phyloP scores from a whole-genome alignment of 352 stramenopile species.

The Globisporangium radiosum region DNA sequence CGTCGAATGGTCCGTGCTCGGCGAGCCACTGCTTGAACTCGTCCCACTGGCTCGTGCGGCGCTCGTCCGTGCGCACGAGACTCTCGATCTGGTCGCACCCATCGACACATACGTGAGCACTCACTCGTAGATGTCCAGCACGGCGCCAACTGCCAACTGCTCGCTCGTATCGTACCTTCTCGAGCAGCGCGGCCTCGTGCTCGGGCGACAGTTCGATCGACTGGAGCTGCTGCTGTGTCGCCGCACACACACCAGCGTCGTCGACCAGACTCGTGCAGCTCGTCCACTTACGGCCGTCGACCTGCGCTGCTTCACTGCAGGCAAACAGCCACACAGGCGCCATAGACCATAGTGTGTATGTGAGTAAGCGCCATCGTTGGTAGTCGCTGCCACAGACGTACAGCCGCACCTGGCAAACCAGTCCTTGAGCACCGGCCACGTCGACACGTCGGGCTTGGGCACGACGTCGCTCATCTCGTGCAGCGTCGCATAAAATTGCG shows the following conservation, averaged over 20 bases:
- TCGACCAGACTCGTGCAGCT: slow-evolving; percentile 47
- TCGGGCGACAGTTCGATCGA: slow-evolving; percentile 58
- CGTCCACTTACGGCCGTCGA: slow-evolving; percentile 53
- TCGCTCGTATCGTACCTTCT: slow-evolving; percentile 35
- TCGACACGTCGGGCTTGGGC: slow-evolving; percentile 29
- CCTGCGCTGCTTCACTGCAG: slow-evolving; percentile 46
- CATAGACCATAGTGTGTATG: background rate
- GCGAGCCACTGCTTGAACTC: slow-evolving; percentile 80
- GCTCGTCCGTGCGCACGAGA: slow-evolving; percentile 71
- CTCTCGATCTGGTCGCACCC: slow-evolving; percentile 48
- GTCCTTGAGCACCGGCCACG: slow-evolving; percentile 58
- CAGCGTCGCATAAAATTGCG: slow-evolving; percentile 53
- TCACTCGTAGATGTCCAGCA: no score
- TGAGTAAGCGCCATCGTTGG: background rate
- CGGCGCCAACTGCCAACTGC: no score
- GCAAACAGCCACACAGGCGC: background rate
- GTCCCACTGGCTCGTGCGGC: slow-evolving; percentile 65
- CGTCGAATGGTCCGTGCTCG: slow-evolving; percentile 76
- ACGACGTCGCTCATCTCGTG: slow-evolving; percentile 57
- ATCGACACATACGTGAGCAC: background rate
- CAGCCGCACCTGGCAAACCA: slow-evolving; percentile 59
- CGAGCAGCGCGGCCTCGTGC: slow-evolving; percentile 37
- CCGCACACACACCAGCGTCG: slow-evolving; percentile 45
- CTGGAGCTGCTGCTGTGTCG: slow-evolving; percentile 49
- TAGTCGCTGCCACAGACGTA: background rate